Evolutionary conservation across 1,139 yeast genomes (phyloP), one percentile per base, ranked within the genome.

Genomic region (Sugiyamaella novakii): DNA sequence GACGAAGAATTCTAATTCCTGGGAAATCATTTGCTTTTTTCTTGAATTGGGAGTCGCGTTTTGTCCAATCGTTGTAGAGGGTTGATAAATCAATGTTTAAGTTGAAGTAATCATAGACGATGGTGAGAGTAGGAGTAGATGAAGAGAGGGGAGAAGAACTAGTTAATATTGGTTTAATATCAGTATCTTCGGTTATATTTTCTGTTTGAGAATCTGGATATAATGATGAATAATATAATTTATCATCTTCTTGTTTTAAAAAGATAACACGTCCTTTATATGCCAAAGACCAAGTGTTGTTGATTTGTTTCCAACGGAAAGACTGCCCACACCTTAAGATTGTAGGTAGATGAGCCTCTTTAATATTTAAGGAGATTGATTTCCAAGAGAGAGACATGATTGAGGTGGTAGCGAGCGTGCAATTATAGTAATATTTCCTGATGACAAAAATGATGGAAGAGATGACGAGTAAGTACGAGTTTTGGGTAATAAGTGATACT

Each of bases 291-390:
- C 71, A 69, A 10, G 56, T 49, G n/a, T 56, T 59, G 14, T 59
- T 60, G 28, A 52, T 53, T 33, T 58, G 55, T 28, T 61, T 63
- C 75, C 75, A 71, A n/a, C 73, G 52, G 47, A 70, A 71, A 17
- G 73, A 62, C 56, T 91, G 98, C 0, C 98, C 98, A 63, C 96
- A 87, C 49, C 95, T 76, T 35, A 91, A 73, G 0, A 89, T 94
- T 46, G 81, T 79, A 5, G 80, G 69, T n/a, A 89, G 66, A 28
- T 76, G 69, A 1, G 88, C 70, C 57, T 88, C 96, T 58, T 37
- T 21, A 1, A 57, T 51, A 34, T 60, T 57, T 4, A 67, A 49
- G 1, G 62, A 55, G 5, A 65, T 47, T 27, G 47, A 57, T 6
- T 55, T 56, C 69, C 70, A 68, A 36, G 17, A 49, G 21, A 50